Evolutionary conservation across 495 filamentous ascomycete species (phyloP).

Genomic region (Acidomyces sp.): DNA sequence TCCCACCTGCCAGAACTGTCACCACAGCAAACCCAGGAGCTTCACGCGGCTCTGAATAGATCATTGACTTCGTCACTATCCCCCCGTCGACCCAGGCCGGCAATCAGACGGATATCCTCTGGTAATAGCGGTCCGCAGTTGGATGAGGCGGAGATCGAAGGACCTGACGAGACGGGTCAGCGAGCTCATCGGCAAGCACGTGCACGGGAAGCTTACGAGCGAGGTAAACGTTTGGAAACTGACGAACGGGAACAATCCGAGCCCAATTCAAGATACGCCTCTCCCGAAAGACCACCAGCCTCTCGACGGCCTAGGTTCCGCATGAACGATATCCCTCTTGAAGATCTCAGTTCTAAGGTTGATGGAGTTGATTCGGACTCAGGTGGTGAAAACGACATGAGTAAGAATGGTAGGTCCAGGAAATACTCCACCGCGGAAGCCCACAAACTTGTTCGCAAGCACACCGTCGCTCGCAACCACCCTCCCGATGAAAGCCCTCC

Average conservation of each 20-base stretch:
- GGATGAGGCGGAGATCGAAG: constrained; percentile 8
- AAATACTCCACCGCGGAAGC: constrained; percentile 30
- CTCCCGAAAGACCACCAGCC: constrained; percentile 7
- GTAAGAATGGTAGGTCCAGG: constrained; percentile 10
- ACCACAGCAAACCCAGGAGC: constrained; percentile 12
- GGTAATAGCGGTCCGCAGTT: background rate
- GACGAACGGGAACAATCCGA: constrained; percentile 12
- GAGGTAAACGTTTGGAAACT: constrained; percentile 18
- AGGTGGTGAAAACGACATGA: constrained; percentile 8
- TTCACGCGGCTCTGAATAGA: constrained; percentile 6
- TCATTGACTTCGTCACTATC: background rate
- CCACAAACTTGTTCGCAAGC: constrained; percentile 39
- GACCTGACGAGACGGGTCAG: constrained; percentile 4
- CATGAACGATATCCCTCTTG: constrained; percentile 28
- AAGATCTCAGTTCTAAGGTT: constrained; percentile 23
- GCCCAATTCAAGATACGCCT: constrained; percentile 11
- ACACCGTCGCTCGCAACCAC: constrained; percentile 29
- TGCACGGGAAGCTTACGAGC: constrained; percentile 15
- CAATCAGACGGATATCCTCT: constrained; percentile 10
- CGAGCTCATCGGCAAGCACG: constrained; percentile 5
- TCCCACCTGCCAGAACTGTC: constrained; percentile 15
- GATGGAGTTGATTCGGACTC: constrained; percentile 25
- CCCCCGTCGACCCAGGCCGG: constrained; percentile 15
- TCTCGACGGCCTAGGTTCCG: background rate
- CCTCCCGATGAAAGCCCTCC: constrained; percentile 12